Percentiles rank a stretch among this genome's conserved stretches.
These are phyloP conservation scores for Glycine latifolia DNA, from an alignment of 306 rosid genomes.

Conservation along the genomic window DNA sequence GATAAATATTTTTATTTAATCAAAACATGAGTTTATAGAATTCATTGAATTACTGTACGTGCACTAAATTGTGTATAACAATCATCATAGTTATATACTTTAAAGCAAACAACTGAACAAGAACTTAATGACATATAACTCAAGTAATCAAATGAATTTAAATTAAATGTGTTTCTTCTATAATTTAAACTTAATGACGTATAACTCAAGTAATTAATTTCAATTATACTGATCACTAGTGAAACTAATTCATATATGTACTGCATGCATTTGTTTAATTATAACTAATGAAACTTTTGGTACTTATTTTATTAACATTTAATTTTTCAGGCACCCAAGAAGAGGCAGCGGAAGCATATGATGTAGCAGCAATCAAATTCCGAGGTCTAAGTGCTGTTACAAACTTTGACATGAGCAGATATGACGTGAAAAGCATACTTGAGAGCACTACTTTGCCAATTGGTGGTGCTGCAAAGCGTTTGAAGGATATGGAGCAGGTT, in stretches of 20 bases:
- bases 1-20: background rate
- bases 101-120: background rate
- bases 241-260: background rate
- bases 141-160: background rate
- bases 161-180: background rate
- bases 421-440: slow-evolving; percentile 83
- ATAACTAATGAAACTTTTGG: background rate
- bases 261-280: background rate
- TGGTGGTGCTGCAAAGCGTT: slow-evolving; percentile 80
- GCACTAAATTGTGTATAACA: too few species aligned
- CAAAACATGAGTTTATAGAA: too few species aligned
- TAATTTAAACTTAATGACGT: too few species aligned
- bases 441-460: slow-evolving; percentile 83
- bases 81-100: background rate
- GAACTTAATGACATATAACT: background rate
- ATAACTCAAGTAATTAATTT: too few species aligned
- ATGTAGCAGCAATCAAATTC: slow-evolving; percentile 91
- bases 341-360: slow-evolving; percentile 98
- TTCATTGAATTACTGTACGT: too few species aligned
- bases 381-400: slow-evolving; percentile 92
- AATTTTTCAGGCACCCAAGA: slow-evolving; percentile 78
- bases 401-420: slow-evolving; percentile 93
- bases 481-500: slow-evolving; percentile 72
- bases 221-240: background rate
- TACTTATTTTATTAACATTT: background rate